Evolutionary conservation across 352 stramenopile genomes (phyloP), one percentile per base, ranked within the genome.

Genomic region (Phytophthora meadii): DNA sequence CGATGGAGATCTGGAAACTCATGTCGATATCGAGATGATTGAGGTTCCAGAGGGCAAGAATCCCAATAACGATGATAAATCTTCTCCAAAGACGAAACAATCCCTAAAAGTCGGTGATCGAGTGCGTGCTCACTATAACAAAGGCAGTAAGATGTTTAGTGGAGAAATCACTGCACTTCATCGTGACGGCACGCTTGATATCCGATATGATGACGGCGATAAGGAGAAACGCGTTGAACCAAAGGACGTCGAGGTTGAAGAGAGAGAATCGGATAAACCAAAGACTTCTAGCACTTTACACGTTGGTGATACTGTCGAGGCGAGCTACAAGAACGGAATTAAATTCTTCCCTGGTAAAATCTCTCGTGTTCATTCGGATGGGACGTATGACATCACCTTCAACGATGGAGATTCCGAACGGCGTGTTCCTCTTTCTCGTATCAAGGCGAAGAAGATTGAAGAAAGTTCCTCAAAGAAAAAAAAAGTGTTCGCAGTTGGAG

Each of bases 301-400:
- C 27, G 58, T 76, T 0, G 68, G 67, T 0, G 70, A 86, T 22
- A 1, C 17, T 15, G 50, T 85, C 1, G 45, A 82, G 61, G 68
- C 73, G 2, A 70, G 46, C 25, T 88, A 74, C 62, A 76, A 72
- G 37, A 73, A 73, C 12, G 70, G 77, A 17, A 46, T 52, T 2
- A 83, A 84, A 22, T 65, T 74, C 56, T 94, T 81, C 58, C 40
- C 68, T 15, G 92, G 89, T 12, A 74, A 72, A 7, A 92, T 98
- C 30, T 66, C 72, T 5, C 64, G 73, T 10, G 79, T 79, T 1
- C 70, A 91, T 48, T 77, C 83, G 0, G 76, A 88, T 48, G 72
- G 77, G 0, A 83, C 78, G 1, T 80, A 81, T 57, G 82, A 91
- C 28, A 52, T 91, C 14, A 68, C 48, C 0, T 91, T 79, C 39